Percentiles rank a stretch among this genome's conserved stretches.
Evolutionary conservation across 495 filamentous ascomycete genomes (phyloP).

Genomic region (Neurospora sp.): DNA sequence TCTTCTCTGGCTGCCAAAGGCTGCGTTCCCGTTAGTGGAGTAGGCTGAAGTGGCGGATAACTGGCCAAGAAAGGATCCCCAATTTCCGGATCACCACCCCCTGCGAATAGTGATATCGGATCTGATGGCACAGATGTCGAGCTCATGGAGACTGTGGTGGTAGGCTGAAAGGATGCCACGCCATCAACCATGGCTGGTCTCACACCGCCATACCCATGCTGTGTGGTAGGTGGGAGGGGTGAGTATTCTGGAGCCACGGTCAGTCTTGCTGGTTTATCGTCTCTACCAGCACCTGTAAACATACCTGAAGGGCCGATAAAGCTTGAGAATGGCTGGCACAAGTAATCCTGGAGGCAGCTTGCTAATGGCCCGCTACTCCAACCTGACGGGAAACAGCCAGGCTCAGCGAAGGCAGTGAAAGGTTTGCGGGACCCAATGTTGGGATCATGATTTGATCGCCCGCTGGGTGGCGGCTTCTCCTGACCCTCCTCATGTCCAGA

Average conservation of each 20-base stretch:
- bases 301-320: slow-evolving; percentile 27
- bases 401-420: slow-evolving; percentile 7
- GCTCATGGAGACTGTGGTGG: slow-evolving; percentile 12
- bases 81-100: slow-evolving; percentile 22
- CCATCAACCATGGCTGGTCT: slow-evolving; percentile 20
- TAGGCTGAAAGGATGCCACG: slow-evolving; percentile 18
- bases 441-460: slow-evolving; percentile 15
- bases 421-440: slow-evolving; percentile 10
- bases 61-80: slow-evolving; percentile 26
- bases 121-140: slow-evolving; percentile 12
- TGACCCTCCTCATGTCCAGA: slow-evolving; percentile 14
- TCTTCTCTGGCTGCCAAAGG: slow-evolving; percentile 28
- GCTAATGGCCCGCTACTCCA: slow-evolving; percentile 25
- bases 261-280: slow-evolving; percentile 1
- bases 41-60: slow-evolving; percentile 33
- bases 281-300: background rate
- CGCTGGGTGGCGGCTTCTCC: slow-evolving; percentile 28
- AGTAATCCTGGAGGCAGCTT: slow-evolving; percentile 28
- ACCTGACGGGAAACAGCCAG: slow-evolving; percentile 15
- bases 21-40: slow-evolving; percentile 24
- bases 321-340: slow-evolving; percentile 31
- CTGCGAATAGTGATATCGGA: slow-evolving; percentile 17
- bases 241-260: slow-evolving; percentile 15
- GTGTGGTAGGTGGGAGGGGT: slow-evolving; percentile 22
- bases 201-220: slow-evolving; percentile 22